These are phyloP conservation scores for Pelargonium citronellum DNA, from an alignment of 441 rosid species.

Conservation along the genomic window DNA sequence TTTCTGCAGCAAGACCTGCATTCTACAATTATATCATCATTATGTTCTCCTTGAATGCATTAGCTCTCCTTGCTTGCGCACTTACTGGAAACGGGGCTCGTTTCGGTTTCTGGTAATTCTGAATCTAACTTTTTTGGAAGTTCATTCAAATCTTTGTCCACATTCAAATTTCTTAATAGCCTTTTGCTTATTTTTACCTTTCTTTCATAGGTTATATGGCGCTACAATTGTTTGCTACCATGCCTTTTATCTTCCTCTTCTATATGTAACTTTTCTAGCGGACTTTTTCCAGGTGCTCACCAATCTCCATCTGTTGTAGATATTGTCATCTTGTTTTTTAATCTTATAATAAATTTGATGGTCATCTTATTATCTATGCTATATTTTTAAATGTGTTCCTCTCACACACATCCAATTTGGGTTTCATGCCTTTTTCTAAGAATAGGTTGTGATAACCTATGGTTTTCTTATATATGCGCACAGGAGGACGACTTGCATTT, in stretches of 20 bases:
- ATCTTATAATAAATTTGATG: neutral
- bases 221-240: slow-evolving; percentile 67
- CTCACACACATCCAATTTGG: slow-evolving; percentile 9
- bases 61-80: slow-evolving; percentile 55
- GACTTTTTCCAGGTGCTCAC: slow-evolving; percentile 81
- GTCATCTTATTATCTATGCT: neutral
- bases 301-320: neutral
- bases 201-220: slow-evolving; percentile 61
- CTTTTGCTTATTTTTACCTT: slow-evolving; percentile 1
- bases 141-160: no score
- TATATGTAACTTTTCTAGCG: slow-evolving; percentile 66
- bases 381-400: neutral
- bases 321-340: neutral
- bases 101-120: slow-evolving; percentile 71
- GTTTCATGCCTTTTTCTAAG: neutral
- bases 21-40: slow-evolving; percentile 59
- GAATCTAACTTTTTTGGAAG: neutral
- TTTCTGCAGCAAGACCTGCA: slow-evolving; percentile 73
- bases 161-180: neutral
- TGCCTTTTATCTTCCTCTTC: slow-evolving; percentile 73
- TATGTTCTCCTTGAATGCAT: slow-evolving; percentile 59
- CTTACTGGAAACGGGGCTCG: slow-evolving; percentile 52
- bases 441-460: neutral
- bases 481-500: slow-evolving; percentile 80
- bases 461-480: neutral